Conservation (phyloP, 768 basidiomycete genomes). For the Porphyrellus cyaneotinctus region DNA sequence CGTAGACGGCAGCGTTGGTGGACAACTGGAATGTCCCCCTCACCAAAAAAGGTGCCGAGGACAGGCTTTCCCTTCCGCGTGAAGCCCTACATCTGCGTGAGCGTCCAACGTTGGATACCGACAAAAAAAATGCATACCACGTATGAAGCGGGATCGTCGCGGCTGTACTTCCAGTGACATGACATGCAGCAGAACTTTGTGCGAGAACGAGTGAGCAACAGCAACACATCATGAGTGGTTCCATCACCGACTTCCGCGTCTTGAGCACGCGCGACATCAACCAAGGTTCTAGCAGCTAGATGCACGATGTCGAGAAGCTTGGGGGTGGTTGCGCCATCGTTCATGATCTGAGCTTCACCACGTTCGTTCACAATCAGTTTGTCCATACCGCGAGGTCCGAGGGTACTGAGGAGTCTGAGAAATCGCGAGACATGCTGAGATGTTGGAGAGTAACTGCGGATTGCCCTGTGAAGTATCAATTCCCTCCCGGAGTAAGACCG, state of each 20-base stretch:
- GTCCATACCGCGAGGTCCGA: slow-evolving; percentile 99
- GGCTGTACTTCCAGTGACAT: too few species aligned
- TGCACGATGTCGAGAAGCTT: slow-evolving; percentile 97
- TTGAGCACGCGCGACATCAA: slow-evolving; percentile 96
- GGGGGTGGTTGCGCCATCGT: slow-evolving; percentile 98
- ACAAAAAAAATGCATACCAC: too few species aligned
- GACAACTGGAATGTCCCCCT: too few species aligned
- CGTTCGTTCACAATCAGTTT: slow-evolving; percentile 93
- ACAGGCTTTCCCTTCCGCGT: too few species aligned
- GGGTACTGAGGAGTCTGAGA: slow-evolving; percentile 87
- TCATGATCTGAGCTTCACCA: slow-evolving; percentile 97
- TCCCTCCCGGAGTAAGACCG: slow-evolving; percentile 93
- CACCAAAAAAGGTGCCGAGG: too few species aligned
- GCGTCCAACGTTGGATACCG: too few species aligned
- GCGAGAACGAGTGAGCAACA: too few species aligned
- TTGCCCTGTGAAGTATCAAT: slow-evolving; percentile 96
- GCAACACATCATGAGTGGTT: too few species aligned
- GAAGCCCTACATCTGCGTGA: too few species aligned
- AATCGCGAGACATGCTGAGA: slow-evolving; percentile 93
- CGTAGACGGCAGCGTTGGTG: too few species aligned
- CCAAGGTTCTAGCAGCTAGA: slow-evolving; percentile 95
- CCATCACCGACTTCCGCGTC: slow-evolving; percentile 99
- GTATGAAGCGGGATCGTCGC: too few species aligned
- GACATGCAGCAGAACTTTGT: too few species aligned
- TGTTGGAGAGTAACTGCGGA: slow-evolving; percentile 89